Conservation (phyloP, 495 filamentous ascomycete genomes). For the Aspergillus biplanus region DNA sequence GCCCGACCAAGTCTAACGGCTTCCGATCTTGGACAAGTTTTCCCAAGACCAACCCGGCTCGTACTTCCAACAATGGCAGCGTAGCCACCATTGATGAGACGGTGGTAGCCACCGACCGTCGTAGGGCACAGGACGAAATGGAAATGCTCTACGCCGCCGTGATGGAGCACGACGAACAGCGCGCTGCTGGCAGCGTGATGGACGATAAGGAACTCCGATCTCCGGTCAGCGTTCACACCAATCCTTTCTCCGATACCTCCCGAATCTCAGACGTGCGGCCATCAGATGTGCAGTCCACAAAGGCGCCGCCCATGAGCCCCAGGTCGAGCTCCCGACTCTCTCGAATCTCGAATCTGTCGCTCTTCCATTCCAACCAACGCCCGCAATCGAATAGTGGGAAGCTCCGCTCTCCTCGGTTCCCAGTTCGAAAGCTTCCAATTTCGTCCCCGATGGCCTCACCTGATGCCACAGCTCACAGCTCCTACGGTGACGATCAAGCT, state of each 20-base stretch:
- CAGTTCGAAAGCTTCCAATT: conserved; percentile 58
- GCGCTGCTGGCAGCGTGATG: conserved; percentile 41
- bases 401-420: conserved; percentile 52
- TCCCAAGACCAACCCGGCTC: conserved; percentile 38
- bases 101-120: conserved; percentile 72
- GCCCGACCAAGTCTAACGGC: conserved; percentile 36
- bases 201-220: conserved; percentile 10
- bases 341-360: conserved; percentile 53
- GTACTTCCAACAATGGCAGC: conserved; percentile 49
- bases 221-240: conserved; percentile 36
- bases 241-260: conserved; percentile 39
- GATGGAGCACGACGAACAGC: conserved; percentile 82
- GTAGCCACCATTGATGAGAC: conserved; percentile 71
- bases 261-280: conserved; percentile 21
- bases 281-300: conserved; percentile 16
- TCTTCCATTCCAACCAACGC: conserved; percentile 58
- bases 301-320: conserved; percentile 29
- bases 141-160: conserved; percentile 90
- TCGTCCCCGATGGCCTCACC: conserved; percentile 61
- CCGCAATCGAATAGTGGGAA: conserved; percentile 57
- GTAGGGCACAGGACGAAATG: conserved; percentile 75
- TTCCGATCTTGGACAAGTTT: conserved; percentile 49
- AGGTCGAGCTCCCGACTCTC: conserved; percentile 44
- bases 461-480: conserved; percentile 36
- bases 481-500: conserved; percentile 53